Evolutionary conservation across 805 yeast species (phyloP).

Genomic region (Ogataea methanolica): DNA sequence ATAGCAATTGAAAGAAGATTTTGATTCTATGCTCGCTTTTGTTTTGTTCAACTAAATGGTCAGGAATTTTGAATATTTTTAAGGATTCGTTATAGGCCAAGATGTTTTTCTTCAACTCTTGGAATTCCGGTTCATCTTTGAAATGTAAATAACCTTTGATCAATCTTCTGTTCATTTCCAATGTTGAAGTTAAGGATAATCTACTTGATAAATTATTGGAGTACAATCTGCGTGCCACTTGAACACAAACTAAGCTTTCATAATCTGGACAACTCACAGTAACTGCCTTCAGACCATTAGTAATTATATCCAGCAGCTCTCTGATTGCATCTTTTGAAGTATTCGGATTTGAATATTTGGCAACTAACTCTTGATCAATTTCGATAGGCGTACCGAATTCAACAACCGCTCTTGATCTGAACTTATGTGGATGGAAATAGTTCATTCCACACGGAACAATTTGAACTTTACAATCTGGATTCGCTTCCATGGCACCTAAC

Average conservation of each 20-base stretch:
- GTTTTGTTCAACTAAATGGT: conserved; percentile 52
- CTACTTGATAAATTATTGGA: conserved; percentile 66
- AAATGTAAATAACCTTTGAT: conserved; percentile 76
- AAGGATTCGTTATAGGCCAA: conserved; percentile 62
- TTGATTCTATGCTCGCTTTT: conserved; percentile 20
- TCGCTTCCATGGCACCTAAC: conserved; percentile 79
- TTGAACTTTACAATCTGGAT: conserved; percentile 71
- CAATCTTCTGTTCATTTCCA: conserved; percentile 87
- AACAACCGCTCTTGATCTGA: conserved; percentile 90
- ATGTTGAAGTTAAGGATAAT: conserved; percentile 75
- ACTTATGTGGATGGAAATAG: conserved; percentile 92
- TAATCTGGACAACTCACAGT: conserved; percentile 87
- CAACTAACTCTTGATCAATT: conserved; percentile 56
- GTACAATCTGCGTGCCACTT: conserved; percentile 87
- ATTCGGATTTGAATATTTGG: conserved; percentile 52
- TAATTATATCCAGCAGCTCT: conserved; percentile 62
- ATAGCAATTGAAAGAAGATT: conserved; percentile 21
- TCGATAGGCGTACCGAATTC: conserved; percentile 90
- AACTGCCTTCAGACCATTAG: conserved; percentile 73
- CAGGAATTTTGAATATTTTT: conserved; percentile 46
- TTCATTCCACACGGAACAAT: conserved; percentile 98
- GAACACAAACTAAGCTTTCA: conserved; percentile 84
- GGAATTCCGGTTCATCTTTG: conserved; percentile 65
- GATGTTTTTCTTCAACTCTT: conserved; percentile 57
- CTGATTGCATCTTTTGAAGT: conserved; percentile 71